Base-by-base conservation (phyloP, 805 yeast species). In the Lachancea lanzarotensis region DNA sequence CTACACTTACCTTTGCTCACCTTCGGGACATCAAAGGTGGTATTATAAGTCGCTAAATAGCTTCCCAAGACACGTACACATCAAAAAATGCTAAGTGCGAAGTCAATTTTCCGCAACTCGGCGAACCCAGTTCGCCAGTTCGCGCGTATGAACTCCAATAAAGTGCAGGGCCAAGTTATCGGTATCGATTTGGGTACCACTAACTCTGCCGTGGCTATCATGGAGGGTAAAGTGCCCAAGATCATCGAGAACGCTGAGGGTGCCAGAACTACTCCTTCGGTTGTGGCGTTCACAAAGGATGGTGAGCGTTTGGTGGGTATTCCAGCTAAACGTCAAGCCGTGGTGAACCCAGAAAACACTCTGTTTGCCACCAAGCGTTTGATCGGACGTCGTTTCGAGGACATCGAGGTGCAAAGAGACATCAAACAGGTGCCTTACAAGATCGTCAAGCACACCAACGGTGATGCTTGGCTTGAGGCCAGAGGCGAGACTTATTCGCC, bases 391-490 rank as follows among this genome's bases (percentile, higher is more conserved):
- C 84, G 95, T 67, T 89, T 80, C 68, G 84, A 80, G 65, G 96
- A 90, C 68, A 62, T 69, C 45, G 97, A 89, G 72, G 96, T 90
- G 51, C 95, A 88, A 72, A 81, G 84, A 71, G 96, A 90, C 68
- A 74, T 87, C 61, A 74, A 76, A 59, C 82, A 84, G 70, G 91
- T 89, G 44, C 96, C 97, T 45, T 89, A 86, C 81, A 80, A 83
- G 73, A 87, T 89, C 54, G 84, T 85, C 60, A 82, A 87, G 75
- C 95, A 88, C 77, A 67, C 75, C 52, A 90, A 90, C 66, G 96
- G 96, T 55, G 97, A 90, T 65, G 96, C 96, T 47, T 89, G 96
- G 96, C 80, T 89, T 46, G 88, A 87, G 74, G 89, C 95, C 51
- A 79, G 88, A 57, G 95, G 91, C 56, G 79, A 84, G 67, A 71